These are phyloP conservation scores for Kwoniella mangroviensis DNA, from an alignment of 768 basidiomycete genomes.

Conservation along the genomic window DNA sequence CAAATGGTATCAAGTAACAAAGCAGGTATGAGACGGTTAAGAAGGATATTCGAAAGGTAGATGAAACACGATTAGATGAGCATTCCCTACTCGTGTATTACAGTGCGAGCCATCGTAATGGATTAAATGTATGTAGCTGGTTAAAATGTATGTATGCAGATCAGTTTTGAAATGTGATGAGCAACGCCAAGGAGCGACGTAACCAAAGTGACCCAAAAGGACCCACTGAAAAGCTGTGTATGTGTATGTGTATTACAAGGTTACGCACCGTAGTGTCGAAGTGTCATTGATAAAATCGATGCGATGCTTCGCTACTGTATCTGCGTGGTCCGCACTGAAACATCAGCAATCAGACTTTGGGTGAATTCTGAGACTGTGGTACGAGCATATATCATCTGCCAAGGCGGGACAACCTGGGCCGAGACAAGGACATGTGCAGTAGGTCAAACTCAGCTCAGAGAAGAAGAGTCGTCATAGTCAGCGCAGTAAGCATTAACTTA, in stretches of 20 bases:
- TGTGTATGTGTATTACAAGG: not conserved
- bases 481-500: no score
- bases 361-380: not conserved
- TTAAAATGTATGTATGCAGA: not conserved
- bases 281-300: no score
- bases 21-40: no score
- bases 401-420: not conserved
- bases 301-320: not conserved
- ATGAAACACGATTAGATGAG: no score
- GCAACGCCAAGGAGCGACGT: not conserved
- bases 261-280: not conserved
- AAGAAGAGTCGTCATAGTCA: not conserved
- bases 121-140: not conserved
- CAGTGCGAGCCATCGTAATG: not conserved
- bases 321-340: not conserved
- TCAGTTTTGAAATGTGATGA: not conserved
- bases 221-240: not conserved
- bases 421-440: not conserved
- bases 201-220: not conserved
- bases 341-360: not conserved
- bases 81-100: no score
- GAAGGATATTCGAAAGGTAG: no score
- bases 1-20: no score
- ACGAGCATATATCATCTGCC: not conserved
- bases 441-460: not conserved